Conservation (phyloP, 139 green algal genomes). For the Deuterostichococcus epilithicus region DNA sequence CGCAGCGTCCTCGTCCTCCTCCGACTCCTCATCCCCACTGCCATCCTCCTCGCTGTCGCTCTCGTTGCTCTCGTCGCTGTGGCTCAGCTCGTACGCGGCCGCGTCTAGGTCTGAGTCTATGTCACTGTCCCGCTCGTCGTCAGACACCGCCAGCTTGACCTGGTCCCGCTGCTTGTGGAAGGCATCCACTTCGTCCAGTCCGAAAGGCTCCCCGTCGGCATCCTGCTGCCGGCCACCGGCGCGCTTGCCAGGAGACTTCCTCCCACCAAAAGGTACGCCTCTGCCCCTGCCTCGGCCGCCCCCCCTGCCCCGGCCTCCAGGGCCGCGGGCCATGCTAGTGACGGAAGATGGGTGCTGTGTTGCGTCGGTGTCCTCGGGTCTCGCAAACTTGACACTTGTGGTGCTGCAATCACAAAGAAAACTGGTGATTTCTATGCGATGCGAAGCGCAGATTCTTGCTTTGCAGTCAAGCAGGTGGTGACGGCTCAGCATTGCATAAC, state of each 20-base stretch:
- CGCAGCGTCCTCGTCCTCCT: constrained; percentile 27
- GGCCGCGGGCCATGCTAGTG: neutral
- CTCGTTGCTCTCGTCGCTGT: constrained; percentile 5
- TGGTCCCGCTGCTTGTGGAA: constrained; percentile 44
- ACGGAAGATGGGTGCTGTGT: no score
- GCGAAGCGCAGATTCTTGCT: no score
- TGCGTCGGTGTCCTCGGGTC: no score
- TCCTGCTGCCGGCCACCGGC: neutral
- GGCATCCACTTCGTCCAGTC: constrained; percentile 32
- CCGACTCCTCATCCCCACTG: constrained; percentile 17
- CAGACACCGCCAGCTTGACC: constrained; percentile 36
- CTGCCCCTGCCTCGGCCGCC: neutral
- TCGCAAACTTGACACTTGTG: no score
- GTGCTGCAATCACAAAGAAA: no score
- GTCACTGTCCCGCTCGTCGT: constrained; percentile 16
- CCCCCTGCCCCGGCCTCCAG: neutral
- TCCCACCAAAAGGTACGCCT: neutral
- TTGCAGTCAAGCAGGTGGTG: no score
- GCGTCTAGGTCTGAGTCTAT: constrained; percentile 20
- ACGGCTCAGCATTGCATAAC: no score
- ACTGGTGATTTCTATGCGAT: no score
- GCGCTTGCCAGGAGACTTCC: neutral
- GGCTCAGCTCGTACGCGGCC: constrained; percentile 25
- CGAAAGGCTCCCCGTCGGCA: neutral
- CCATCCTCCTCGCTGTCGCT: constrained; percentile 1